These are phyloP conservation scores for Erodium trifolium DNA, from an alignment of 441 rosid species.

Conservation along the genomic window DNA sequence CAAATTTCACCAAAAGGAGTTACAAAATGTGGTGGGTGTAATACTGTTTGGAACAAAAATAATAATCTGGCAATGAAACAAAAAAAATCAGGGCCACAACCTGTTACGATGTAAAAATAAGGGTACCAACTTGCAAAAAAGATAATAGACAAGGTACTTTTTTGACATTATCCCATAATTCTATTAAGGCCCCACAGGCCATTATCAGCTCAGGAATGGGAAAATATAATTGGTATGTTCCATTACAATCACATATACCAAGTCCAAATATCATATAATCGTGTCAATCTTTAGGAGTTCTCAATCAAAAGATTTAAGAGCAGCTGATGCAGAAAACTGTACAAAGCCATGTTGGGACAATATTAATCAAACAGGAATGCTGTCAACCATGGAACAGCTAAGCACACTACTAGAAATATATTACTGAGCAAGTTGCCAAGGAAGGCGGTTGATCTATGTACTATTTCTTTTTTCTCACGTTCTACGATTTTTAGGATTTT, in stretches of 20 bases:
- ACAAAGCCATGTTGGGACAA: background rate
- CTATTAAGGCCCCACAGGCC: background rate
- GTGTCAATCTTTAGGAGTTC: background rate
- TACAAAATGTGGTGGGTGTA: background rate
- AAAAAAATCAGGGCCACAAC: no score
- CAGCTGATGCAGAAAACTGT: background rate
- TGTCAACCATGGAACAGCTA: slow-evolving; percentile 8
- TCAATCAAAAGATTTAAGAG: background rate
- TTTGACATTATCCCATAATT: background rate
- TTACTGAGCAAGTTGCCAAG: background rate
- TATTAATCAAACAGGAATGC: background rate
- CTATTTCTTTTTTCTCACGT: background rate
- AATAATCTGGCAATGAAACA: background rate
- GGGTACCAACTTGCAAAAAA: no score
- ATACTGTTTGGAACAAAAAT: no score
- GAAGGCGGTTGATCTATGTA: slow-evolving; percentile 1
- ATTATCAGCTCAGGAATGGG: background rate
- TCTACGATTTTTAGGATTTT: slow-evolving; percentile 1
- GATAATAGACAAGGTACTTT: no score
- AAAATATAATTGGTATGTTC: background rate
- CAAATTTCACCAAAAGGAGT: slow-evolving; percentile 11
- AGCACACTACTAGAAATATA: slow-evolving; percentile 1
- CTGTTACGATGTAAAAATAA: no score
- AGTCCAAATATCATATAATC: background rate
- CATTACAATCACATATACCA: background rate